These are phyloP conservation scores for Leersia perrieri DNA, from an alignment of 176 grass and related monocot species.

Conservation along the genomic window DNA sequence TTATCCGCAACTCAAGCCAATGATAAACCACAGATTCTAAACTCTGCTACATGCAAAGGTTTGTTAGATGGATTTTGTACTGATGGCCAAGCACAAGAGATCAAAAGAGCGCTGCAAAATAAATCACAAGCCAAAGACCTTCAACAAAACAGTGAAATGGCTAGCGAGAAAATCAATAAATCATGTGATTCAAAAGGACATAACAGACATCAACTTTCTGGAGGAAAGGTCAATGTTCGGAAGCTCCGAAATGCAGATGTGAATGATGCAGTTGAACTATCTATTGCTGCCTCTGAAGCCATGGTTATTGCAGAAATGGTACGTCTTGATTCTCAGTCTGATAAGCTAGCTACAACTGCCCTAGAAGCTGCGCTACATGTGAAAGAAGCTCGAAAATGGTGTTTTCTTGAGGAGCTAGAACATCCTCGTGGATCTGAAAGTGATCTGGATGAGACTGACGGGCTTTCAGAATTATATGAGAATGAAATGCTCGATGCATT, in stretches of 20 bases:
- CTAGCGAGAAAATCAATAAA: slow-evolving; percentile 28
- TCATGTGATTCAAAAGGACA: slow-evolving; percentile 30
- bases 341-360: slow-evolving; percentile 41
- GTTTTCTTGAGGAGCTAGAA: slow-evolving; percentile 35
- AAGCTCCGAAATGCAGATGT: slow-evolving; percentile 53
- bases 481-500: slow-evolving; percentile 55
- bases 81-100: slow-evolving; percentile 37
- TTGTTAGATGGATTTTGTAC: background rate
- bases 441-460: slow-evolving; percentile 53
- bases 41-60: slow-evolving; percentile 33
- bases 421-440: slow-evolving; percentile 36
- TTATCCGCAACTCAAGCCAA: slow-evolving; percentile 35
- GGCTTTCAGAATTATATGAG: slow-evolving; percentile 64
- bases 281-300: slow-evolving; percentile 91
- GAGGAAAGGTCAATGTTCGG: slow-evolving; percentile 32
- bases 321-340: slow-evolving; percentile 24
- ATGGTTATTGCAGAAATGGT: slow-evolving; percentile 77
- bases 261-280: slow-evolving; percentile 72
- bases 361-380: slow-evolving; percentile 64
- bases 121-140: slow-evolving; percentile 18
- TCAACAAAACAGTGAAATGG: background rate
- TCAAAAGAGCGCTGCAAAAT: slow-evolving; percentile 6
- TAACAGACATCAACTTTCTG: slow-evolving; percentile 14
- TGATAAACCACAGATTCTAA: slow-evolving; percentile 24
- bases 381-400: slow-evolving; percentile 69